Evolutionary conservation across 2,329 filamentous ascomycete genomes (phyloP).

Genomic region (Paraphaeosphaeria minitans): DNA sequence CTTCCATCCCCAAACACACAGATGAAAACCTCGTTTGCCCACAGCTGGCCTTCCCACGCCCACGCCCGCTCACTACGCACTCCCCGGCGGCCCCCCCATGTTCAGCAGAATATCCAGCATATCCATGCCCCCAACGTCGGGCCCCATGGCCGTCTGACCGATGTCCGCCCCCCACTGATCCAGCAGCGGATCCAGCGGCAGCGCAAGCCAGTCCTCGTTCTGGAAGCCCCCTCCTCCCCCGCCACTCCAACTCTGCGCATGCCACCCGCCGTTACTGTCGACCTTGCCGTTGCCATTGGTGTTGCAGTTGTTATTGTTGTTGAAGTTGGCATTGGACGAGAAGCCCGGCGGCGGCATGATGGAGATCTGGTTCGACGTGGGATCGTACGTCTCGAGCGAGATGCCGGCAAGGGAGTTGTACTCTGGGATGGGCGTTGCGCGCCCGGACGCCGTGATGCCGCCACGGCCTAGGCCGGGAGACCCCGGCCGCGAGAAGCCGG

Average conservation of each 20-base stretch:
- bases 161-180: slow-evolving; percentile 64
- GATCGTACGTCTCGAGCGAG: slow-evolving; percentile 51
- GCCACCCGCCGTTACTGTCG: slow-evolving; percentile 14
- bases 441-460: slow-evolving; percentile 35
- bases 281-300: slow-evolving; percentile 7
- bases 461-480: slow-evolving; percentile 26
- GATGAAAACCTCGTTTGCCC: too few species aligned
- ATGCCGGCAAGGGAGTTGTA: slow-evolving; percentile 50
- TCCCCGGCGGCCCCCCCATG: slow-evolving; percentile 34
- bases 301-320: slow-evolving; percentile 15
- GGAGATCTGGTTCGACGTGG: slow-evolving; percentile 48
- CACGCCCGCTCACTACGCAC: background rate
- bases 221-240: slow-evolving; percentile 25
- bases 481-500: slow-evolving; percentile 31
- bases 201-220: slow-evolving; percentile 63
- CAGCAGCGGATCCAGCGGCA: slow-evolving; percentile 66
- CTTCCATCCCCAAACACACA: too few species aligned
- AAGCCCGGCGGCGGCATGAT: slow-evolving; percentile 57
- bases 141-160: slow-evolving; percentile 60
- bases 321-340: slow-evolving; percentile 23
- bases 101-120: slow-evolving; percentile 56
- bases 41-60: too few species aligned
- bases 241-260: slow-evolving; percentile 24
- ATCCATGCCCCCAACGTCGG: slow-evolving; percentile 66
- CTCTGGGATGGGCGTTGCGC: slow-evolving; percentile 38